Base-by-base conservation (phyloP, 352 stramenopile species). In the Blastocystis sp. region DNA sequence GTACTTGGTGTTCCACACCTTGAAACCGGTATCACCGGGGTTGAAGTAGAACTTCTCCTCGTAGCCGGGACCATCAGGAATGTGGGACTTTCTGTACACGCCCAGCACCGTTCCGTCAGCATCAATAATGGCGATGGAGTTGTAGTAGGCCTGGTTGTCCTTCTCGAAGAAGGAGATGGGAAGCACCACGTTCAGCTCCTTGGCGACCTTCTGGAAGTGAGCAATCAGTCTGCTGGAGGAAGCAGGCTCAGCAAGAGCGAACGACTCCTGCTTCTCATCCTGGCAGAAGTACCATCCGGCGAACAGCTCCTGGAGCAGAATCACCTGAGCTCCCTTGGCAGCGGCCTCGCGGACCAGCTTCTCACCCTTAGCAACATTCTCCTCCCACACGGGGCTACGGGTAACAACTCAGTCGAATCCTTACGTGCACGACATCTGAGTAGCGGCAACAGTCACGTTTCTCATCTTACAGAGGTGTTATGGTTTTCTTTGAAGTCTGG, bases 81-180 rank as follows among this genome's bases (percentile, higher is more conserved):
- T 95, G 86, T 95, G 93, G 79, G 92, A 91, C 88, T 96, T 96
- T 86, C 93, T 91, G 36, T 93, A 90, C 7, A 93, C 90, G 11
- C 92, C 93, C 21, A 96, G 87, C 51, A 93, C 90, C 1, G 87
- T 84, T 57, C 93, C 93, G 76, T 95, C 93, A 14, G 93, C 92
- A 88, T 96, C 92, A 86, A 96, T 94, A 40, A 96, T 87, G 1
- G 92, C 92, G 48, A 93, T 92, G 38, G 92, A 94, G 87, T 96
- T 96, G 90, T 95, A 96, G 89, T 93, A 96, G 84, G 92, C 94
- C 88, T 94, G 94, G 75, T 90, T 90, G 88, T 91, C 90, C 11
- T 91, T 88, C 88, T 96, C 93, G 78, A 96, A 96, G 88, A 96
- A 96, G 86, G 91, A 94, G 81, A 96, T 93, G 46, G 92, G 93